A percentile compares a stretch with the other conserved stretches of the same genome.
phyloP scores from a whole-genome alignment of 179 eudicot species.

The Beta lomatogona region DNA sequence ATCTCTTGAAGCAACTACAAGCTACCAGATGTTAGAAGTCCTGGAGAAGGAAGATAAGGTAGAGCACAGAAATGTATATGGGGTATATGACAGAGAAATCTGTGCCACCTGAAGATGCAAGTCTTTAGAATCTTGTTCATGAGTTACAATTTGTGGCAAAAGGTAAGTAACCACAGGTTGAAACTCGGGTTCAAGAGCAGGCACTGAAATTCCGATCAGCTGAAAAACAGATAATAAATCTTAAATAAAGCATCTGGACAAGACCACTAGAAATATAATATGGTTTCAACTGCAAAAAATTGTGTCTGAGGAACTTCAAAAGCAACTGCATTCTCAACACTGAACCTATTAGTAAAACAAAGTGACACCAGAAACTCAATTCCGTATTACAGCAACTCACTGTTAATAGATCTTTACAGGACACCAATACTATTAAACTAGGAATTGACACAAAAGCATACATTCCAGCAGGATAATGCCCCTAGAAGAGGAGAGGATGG shows the following conservation, averaged over 20 bases:
- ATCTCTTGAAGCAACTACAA: slow-evolving; percentile 85
- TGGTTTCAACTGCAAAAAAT: slow-evolving; percentile 13
- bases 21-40: slow-evolving; percentile 40
- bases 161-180: slow-evolving; percentile 69
- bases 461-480: not conserved
- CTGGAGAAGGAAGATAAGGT: slow-evolving; percentile 2
- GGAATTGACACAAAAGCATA: not conserved
- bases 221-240: slow-evolving; percentile 41
- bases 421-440: not conserved
- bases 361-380: not conserved
- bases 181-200: slow-evolving; percentile 80
- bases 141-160: slow-evolving; percentile 65
- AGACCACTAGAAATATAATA: slow-evolving; percentile 1
- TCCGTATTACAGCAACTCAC: not conserved
- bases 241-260: slow-evolving; percentile 22
- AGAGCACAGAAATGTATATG: slow-evolving; percentile 22
- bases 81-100: slow-evolving; percentile 19
- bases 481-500: not conserved
- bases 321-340: slow-evolving; percentile 18
- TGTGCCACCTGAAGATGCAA: slow-evolving; percentile 73
- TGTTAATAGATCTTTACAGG: not conserved
- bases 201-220: slow-evolving; percentile 74
- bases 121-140: slow-evolving; percentile 65
- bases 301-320: slow-evolving; percentile 15
- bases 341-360: too few relatives aligned